Conservation (phyloP, 371 early-diverging fungal species). For the Cladochytrium tenue region DNA sequence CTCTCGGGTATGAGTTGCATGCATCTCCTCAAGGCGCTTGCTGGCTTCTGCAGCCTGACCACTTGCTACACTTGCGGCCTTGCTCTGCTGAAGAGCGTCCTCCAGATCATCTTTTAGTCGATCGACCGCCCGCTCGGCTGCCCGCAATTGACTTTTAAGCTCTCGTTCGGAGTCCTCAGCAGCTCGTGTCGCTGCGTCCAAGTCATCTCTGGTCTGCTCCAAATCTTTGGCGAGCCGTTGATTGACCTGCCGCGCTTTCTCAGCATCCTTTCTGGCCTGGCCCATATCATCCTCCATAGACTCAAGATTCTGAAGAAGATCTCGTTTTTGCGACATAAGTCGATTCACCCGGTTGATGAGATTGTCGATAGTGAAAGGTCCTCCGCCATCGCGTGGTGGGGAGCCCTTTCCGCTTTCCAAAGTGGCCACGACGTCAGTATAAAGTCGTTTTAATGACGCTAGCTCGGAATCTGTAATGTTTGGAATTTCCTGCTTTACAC, state of each 20-base stretch:
- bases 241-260: background rate
- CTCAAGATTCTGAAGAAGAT: background rate
- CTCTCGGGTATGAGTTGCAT: conserved; percentile 15
- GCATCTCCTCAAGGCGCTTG: conserved; percentile 11
- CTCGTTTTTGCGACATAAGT: background rate
- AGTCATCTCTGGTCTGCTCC: background rate
- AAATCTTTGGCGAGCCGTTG: conserved; percentile 11
- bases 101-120: conserved; percentile 16
- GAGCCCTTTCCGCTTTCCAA: conserved; percentile 28
- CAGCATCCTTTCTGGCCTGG: conserved; percentile 4
- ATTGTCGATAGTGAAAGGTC: background rate
- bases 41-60: background rate
- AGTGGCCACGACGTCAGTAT: no score
- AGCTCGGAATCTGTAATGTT: no score
- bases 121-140: conserved; percentile 20
- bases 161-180: conserved; percentile 1
- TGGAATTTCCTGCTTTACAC: no score
- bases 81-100: conserved; percentile 1
- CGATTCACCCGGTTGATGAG: conserved; percentile 1
- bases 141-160: conserved; percentile 1
- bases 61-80: background rate
- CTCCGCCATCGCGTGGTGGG: background rate
- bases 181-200: background rate
- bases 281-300: background rate
- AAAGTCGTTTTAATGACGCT: no score